These are phyloP conservation scores for Syzygium aromaticum DNA, from an alignment of 345 rosid species.

Conservation along the genomic window DNA sequence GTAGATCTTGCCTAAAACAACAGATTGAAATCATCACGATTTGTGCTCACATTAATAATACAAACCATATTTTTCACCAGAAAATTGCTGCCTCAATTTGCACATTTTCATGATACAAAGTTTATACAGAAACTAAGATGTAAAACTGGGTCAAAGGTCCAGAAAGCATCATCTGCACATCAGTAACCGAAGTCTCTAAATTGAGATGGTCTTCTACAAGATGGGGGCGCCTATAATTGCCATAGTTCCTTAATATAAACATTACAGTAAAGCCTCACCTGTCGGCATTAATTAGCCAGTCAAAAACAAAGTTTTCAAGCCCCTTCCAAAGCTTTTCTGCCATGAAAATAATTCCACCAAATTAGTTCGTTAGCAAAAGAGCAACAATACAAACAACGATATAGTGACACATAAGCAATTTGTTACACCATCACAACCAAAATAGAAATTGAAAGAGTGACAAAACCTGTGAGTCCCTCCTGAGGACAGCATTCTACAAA, in stretches of 20 bases:
- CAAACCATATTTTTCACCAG: not conserved
- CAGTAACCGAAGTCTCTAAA: not conserved
- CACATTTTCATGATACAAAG: not conserved
- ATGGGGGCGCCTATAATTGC: not conserved
- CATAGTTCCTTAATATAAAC: not conserved
- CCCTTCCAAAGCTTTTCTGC: slow-evolving; percentile 99
- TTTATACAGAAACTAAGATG: not conserved
- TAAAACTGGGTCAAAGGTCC: not conserved
- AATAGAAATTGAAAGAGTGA: slow-evolving; percentile 3
- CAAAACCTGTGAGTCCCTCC: slow-evolving; percentile 92
- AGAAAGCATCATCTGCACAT: not conserved
- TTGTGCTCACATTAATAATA: not conserved
- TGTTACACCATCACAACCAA: slow-evolving; percentile 5
- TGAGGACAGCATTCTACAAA: slow-evolving; percentile 97
- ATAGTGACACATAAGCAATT: not conserved
- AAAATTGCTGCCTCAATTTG: not conserved
- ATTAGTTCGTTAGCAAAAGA: slow-evolving; percentile 2
- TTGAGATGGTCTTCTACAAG: not conserved
- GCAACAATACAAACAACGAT: not conserved
- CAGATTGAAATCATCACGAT: not conserved
- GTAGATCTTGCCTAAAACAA: not conserved
- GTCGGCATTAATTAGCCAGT: slow-evolving; percentile 97
- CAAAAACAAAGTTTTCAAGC: slow-evolving; percentile 97
- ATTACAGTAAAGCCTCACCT: slow-evolving; percentile 37
- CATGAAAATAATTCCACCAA: slow-evolving; percentile 10